Base-by-base conservation (phyloP, 2,329 filamentous ascomycete species). In the Penicillium sp. region DNA sequence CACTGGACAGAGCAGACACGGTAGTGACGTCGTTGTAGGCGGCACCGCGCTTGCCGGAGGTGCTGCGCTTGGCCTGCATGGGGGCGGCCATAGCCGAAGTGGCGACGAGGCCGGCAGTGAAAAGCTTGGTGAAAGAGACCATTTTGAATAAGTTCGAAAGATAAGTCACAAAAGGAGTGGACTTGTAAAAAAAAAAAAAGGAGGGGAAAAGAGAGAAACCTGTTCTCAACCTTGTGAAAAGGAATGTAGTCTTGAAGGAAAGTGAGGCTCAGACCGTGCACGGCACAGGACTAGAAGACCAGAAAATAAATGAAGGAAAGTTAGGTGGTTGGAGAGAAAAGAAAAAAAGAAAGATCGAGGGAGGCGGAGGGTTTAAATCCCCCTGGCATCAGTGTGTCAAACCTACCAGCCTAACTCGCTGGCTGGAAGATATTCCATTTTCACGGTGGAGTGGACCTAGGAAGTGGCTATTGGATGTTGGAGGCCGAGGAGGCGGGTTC, bases 11-110 rank as follows among this genome's bases (percentile, higher is more conserved):
- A 15, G 70, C 51, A 27, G 62, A n/a, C 11, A 75, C 67, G 36
- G 71, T 62, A 23, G 63, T 59, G 38, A 68, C 65, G 38, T 74
- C 66, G 60, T 78, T 79, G 72, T 79, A 80, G 53, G 69, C 65
- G 15, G 70, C 69, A 27, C 70, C 70, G 38, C 70, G 68, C 64
- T 72, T 71, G 63, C 56, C 55, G n/a, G 31, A 36, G 27, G 57
- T 36, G 47, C 47, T 51, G 50, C 64, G 64, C 65, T 67, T 64
- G 44, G 65, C 60, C 31, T 68, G 43, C 34, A 65, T 57, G 49
- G 75, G 75, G 41, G 63, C 61, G 38, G 73, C 74, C 41, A 76
- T 51, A 41, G 68, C 66, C 6, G 70, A 57, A 55, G 70, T 66
- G 53, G 72, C 74, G 61, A 77, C 52, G n/a, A 74, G 61, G 60